Evolutionary conservation across 306 rosid genomes (phyloP), one percentile per base, ranked within the genome.

Genomic region (Acmispon strigosus): DNA sequence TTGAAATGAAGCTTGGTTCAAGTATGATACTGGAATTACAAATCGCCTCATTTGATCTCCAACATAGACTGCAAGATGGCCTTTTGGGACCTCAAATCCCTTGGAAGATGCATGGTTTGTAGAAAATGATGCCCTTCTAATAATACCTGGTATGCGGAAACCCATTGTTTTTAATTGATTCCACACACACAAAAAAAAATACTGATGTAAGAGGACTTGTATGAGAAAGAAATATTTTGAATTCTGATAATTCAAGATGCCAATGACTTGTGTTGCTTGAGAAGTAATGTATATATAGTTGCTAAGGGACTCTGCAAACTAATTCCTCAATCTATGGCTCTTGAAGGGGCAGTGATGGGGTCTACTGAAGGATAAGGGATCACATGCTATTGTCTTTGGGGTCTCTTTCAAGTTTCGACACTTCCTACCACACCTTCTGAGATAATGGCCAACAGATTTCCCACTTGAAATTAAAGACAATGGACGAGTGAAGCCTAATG

Each of bases 31-130:
- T 3, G 52, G 72, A 69, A 77, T 62, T 44, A 77, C 60, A 0
- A 62, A 77, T 24, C 67, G 72, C 12, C 24, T 70, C 76, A 53
- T 43, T 6, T 14, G 1, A 4, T 70, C 76, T 70, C 81, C 72
- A 60, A 62, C 81, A 54, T 77, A 77, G 17, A 54, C 61, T 20
- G 29, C 73, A 19, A 71, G 62, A 16, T 78, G 56, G 17, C 85
- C 90, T 74, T 81, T 85, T 49, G 84, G 85, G 8, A 85, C 56
- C 14, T 70, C 54, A 62, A 7, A 16, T 20, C 62, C 72, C 50
- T 17, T 65, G 54, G 61, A 22, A 8, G 65, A 10, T 54, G 42
- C 69, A 41, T 73, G 15, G 19, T 60, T 49, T 14, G 64, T 18
- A 47, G 62, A 32, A 22, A 32, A 51, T 53, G 73, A 80, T 14